phyloP scores from a whole-genome alignment of 2,329 filamentous ascomycete genomes.

The Ascochyta viciae-villosae region DNA sequence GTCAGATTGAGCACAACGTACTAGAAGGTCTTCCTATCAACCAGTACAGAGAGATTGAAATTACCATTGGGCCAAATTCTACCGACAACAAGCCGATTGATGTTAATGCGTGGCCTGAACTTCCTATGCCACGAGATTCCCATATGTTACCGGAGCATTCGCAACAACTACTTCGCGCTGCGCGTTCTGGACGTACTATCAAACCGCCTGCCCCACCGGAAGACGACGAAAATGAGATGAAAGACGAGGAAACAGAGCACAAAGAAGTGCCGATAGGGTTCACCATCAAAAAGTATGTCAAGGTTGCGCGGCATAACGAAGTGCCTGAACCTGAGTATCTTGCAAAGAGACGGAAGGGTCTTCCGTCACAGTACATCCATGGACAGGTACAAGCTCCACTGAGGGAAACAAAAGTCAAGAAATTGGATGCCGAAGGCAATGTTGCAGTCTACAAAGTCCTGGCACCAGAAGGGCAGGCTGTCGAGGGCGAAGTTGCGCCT shows the following conservation, averaged over 20 bases:
- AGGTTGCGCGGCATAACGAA: constrained; percentile 64
- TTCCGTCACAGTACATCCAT: constrained; percentile 55
- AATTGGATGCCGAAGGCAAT: constrained; percentile 77
- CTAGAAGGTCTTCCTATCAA: constrained; percentile 82
- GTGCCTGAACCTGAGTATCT: constrained; percentile 67
- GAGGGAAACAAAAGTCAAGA: constrained; percentile 80
- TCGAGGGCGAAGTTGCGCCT: constrained; percentile 81
- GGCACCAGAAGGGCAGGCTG: constrained; percentile 76
- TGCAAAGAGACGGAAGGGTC: constrained; percentile 66
- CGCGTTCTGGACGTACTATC: constrained; percentile 77
- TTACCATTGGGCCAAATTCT: constrained; percentile 71
- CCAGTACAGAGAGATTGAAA: constrained; percentile 79
- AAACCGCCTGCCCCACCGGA: constrained; percentile 74
- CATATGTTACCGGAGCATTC: constrained; percentile 78
- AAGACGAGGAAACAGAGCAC: constrained; percentile 53
- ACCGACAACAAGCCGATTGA: constrained; percentile 67
- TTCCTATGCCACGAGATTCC: constrained; percentile 88
- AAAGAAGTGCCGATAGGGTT: constrained; percentile 60
- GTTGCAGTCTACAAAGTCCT: constrained; percentile 85
- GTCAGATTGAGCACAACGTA: constrained; percentile 69
- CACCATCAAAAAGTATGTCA: constrained; percentile 64
- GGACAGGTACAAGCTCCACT: constrained; percentile 54
- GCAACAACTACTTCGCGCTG: constrained; percentile 81
- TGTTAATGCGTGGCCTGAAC: constrained; percentile 76
- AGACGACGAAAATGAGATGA: constrained; percentile 65